Conservation (phyloP, 345 rosid species). For the Populus pruinosa region DNA sequence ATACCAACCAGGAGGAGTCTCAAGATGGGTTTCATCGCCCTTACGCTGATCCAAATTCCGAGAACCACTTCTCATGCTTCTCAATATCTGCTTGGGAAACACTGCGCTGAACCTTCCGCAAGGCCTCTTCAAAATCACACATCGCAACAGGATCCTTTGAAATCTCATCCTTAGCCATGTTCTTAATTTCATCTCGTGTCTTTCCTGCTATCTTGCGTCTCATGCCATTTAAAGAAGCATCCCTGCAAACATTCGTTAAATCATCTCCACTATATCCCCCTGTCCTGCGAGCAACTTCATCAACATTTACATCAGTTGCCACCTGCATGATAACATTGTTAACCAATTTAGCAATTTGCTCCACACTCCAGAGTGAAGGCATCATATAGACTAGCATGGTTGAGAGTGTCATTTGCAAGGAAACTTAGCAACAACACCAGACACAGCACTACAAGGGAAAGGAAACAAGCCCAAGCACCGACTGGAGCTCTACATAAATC, state of each 20-base stretch:
- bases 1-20: background rate
- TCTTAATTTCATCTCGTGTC: conserved; percentile 97
- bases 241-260: conserved; percentile 95
- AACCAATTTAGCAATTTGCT: background rate
- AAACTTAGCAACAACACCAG: background rate
- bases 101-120: conserved; percentile 88
- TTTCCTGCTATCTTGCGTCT: conserved; percentile 99
- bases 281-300: conserved; percentile 84
- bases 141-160: conserved; percentile 95
- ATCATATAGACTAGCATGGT: background rate
- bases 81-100: conserved; percentile 90
- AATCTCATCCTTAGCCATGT: conserved; percentile 96
- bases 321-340: conserved; percentile 43
- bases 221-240: conserved; percentile 98
- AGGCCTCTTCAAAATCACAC: conserved; percentile 99
- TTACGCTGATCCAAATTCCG: conserved; percentile 92
- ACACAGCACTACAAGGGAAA: background rate
- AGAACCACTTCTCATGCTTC: conserved; percentile 95
- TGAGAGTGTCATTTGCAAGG: background rate
- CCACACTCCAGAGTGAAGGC: background rate
- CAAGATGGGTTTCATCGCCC: background rate
- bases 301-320: conserved; percentile 80
- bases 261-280: conserved; percentile 99
- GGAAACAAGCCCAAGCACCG: background rate
- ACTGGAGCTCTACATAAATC: background rate